A percentile compares a stretch with the other conserved stretches of the same genome.
phyloP scores from a whole-genome alignment of 192 early-diverging fungal genomes.

The Obelidium mucronatum region DNA sequence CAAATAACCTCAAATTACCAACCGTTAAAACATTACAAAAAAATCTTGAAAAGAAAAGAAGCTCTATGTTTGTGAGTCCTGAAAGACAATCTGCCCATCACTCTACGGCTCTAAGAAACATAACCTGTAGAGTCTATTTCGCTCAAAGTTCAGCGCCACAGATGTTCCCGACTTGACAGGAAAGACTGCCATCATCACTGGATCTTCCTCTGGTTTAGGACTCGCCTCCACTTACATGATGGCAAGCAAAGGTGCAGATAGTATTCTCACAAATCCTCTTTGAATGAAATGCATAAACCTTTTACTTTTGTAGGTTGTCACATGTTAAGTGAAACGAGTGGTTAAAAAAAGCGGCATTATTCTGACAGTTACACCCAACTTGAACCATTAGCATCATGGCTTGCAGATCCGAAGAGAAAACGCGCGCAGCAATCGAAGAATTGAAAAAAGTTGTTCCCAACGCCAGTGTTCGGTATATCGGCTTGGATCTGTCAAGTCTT shows the following conservation, averaged over 20 bases:
- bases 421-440: conserved; percentile 33
- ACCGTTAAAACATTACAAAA: neutral
- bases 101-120: neutral
- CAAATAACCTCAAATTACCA: too few relatives aligned
- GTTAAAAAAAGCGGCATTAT: too few relatives aligned
- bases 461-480: conserved; percentile 43
- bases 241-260: conserved; percentile 24
- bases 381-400: conserved; percentile 27
- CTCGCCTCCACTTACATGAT: conserved; percentile 17
- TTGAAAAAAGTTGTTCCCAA: conserved; percentile 33
- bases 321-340: too few relatives aligned
- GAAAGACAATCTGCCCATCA: neutral
- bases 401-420: conserved; percentile 32
- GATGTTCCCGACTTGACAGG: conserved; percentile 36
- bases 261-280: neutral
- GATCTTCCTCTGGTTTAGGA: conserved; percentile 30
- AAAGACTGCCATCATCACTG: conserved; percentile 41
- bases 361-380: too few relatives aligned
- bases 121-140: neutral
- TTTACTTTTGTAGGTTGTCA: too few relatives aligned
- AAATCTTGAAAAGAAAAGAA: neutral
- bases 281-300: too few relatives aligned
- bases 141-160: neutral
- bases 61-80: neutral
- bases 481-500: conserved; percentile 42